Conservation (phyloP, 192 early-diverging fungal species). For the Coemansia asiatica region DNA sequence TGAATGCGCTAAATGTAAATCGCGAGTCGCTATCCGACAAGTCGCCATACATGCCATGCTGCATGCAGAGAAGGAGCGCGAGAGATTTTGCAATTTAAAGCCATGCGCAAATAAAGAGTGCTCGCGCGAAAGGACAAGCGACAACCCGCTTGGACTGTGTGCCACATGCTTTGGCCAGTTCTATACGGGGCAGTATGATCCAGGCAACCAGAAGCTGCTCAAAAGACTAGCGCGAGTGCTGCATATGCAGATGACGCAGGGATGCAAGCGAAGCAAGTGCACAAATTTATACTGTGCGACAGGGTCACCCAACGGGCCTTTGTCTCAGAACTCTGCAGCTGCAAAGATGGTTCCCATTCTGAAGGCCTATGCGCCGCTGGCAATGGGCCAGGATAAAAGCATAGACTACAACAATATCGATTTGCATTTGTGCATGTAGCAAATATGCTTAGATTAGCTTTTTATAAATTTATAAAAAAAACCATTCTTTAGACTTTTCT, state of each 20-base stretch:
- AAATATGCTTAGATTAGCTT: background rate
- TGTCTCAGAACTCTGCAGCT: constrained; percentile 14
- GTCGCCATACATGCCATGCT: constrained; percentile 70
- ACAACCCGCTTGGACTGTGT: constrained; percentile 69
- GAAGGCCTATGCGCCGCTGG: constrained; percentile 34
- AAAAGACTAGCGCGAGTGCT: constrained; percentile 68
- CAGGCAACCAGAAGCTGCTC: constrained; percentile 69
- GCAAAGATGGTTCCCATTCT: constrained; percentile 35
- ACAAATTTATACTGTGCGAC: constrained; percentile 60
- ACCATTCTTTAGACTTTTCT: too few species aligned
- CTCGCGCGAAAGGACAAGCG: constrained; percentile 51
- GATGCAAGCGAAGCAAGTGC: constrained; percentile 73
- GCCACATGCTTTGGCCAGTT: constrained; percentile 78
- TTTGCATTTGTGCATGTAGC: constrained; percentile 35
- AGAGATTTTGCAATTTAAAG: constrained; percentile 59
- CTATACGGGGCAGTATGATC: constrained; percentile 76
- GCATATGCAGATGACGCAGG: constrained; percentile 75
- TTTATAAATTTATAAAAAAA: background rate
- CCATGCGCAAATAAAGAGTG: constrained; percentile 80
- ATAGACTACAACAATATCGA: constrained; percentile 40
- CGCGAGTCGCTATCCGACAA: constrained; percentile 75
- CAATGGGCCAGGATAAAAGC: background rate
- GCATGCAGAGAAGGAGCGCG: constrained; percentile 59
- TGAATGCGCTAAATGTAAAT: constrained; percentile 72
- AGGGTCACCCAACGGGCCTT: constrained; percentile 1